These are phyloP conservation scores for Fusarium domesticum DNA, from an alignment of 2,329 filamentous ascomycete species.

Conservation along the genomic window DNA sequence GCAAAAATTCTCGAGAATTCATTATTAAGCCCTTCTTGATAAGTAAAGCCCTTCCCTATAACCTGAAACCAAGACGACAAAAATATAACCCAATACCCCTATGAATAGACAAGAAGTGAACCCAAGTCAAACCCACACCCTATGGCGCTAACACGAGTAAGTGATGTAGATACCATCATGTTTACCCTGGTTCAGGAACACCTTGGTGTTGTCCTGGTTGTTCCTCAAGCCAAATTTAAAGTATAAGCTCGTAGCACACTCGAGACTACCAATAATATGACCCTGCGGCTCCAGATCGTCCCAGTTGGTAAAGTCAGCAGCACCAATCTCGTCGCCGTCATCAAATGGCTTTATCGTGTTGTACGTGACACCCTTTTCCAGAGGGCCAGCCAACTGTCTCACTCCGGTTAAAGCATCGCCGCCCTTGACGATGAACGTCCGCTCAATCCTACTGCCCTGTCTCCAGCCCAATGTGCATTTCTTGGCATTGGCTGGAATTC, in stretches of 20 bases:
- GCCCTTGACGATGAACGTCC: neutral
- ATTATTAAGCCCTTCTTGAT: no score
- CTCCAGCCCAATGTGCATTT: neutral
- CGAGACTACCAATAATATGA: neutral
- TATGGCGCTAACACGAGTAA: neutral
- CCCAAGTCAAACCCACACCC: no score
- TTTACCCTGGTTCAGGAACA: neutral
- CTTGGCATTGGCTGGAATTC: neutral
- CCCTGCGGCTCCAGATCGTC: neutral
- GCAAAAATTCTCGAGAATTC: no score
- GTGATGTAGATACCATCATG: neutral
- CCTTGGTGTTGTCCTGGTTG: neutral
- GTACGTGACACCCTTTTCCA: neutral
- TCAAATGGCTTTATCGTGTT: neutral
- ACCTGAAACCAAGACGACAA: no score
- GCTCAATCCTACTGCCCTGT: neutral
- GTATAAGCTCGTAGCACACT: neutral
- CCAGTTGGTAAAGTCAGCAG: neutral
- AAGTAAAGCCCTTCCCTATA: no score
- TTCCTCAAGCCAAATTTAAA: neutral
- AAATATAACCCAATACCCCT: no score
- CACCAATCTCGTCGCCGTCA: neutral
- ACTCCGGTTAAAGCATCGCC: neutral
- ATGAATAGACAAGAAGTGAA: no score
- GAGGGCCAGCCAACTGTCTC: neutral